Evolutionary conservation across 257 asterid species (phyloP).

Genomic region (Paulownia fortunei): DNA sequence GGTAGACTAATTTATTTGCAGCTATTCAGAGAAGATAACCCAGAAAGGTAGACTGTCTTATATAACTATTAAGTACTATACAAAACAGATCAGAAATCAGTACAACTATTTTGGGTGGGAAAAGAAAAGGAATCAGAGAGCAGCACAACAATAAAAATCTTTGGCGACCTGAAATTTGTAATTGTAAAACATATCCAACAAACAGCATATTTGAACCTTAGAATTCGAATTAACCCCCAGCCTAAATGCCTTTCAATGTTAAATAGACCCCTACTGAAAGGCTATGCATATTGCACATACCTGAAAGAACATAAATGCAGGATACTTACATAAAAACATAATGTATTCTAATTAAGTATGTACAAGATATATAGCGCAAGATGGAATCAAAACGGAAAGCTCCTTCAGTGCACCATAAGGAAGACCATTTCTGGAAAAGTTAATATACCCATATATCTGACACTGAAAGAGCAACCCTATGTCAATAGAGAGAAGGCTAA

Average conservation of each 20-base stretch:
- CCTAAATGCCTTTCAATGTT: background rate
- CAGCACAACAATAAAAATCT: background rate
- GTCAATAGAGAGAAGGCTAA: background rate
- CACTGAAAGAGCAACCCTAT: background rate
- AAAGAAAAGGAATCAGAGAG: background rate
- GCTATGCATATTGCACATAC: background rate
- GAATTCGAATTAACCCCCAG: background rate
- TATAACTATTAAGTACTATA: background rate
- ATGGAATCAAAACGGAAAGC: background rate
- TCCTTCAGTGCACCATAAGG: background rate
- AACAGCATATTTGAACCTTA: background rate
- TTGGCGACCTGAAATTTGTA: background rate
- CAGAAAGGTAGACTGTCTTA: background rate
- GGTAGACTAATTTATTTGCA: background rate
- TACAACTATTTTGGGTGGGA: background rate
- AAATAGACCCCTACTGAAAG: background rate
- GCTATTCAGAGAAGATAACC: constrained; percentile 20
- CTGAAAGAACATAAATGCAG: background rate
- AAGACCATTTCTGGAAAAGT: background rate
- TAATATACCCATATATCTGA: background rate
- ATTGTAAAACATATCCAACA: background rate
- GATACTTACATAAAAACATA: background rate
- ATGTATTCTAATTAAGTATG: background rate
- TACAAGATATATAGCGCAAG: background rate
- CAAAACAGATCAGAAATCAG: background rate